These are phyloP conservation scores for Crithidia bombi DNA, from an alignment of 208 protist genomes.

Conservation along the genomic window DNA sequence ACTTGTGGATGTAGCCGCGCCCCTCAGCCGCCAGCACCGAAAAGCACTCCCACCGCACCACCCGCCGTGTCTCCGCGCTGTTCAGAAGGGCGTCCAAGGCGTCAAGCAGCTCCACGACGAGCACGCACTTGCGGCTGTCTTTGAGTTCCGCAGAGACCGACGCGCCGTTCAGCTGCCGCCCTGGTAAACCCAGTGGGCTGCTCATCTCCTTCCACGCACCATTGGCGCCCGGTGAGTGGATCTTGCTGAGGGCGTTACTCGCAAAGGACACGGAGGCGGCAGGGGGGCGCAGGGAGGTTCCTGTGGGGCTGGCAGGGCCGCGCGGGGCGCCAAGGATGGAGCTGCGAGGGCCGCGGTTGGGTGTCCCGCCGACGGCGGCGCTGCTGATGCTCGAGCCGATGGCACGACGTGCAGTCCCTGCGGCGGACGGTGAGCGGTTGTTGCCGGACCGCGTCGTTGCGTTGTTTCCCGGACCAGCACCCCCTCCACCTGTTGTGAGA, in stretches of 20 bases:
- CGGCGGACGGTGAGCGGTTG: too few relatives aligned
- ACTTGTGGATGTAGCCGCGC: slow-evolving; percentile 82
- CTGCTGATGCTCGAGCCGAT: slow-evolving; percentile 1
- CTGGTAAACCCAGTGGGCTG: background rate
- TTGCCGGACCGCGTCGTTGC: background rate
- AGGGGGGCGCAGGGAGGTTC: background rate
- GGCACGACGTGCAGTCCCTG: too few relatives aligned
- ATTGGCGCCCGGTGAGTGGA: background rate
- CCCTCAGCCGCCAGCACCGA: slow-evolving; percentile 48
- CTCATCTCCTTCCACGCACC: slow-evolving; percentile 11
- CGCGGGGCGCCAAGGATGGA: background rate
- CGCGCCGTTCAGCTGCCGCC: background rate
- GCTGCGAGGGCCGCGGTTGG: background rate
- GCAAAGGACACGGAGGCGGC: slow-evolving; percentile 14
- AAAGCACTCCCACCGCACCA: slow-evolving; percentile 78
- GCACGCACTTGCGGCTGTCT: slow-evolving; percentile 26
- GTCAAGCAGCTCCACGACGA: slow-evolving; percentile 56
- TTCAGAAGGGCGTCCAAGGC: slow-evolving; percentile 72
- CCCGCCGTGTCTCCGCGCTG: slow-evolving; percentile 45
- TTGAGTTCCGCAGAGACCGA: slow-evolving; percentile 4
- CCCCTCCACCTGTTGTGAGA: background rate
- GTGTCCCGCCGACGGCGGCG: background rate
- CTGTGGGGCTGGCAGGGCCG: background rate
- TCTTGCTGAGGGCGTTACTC: slow-evolving; percentile 1
- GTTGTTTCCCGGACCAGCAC: background rate